phyloP scores from a whole-genome alignment of 345 rosid genomes.

The Acer negundo region DNA sequence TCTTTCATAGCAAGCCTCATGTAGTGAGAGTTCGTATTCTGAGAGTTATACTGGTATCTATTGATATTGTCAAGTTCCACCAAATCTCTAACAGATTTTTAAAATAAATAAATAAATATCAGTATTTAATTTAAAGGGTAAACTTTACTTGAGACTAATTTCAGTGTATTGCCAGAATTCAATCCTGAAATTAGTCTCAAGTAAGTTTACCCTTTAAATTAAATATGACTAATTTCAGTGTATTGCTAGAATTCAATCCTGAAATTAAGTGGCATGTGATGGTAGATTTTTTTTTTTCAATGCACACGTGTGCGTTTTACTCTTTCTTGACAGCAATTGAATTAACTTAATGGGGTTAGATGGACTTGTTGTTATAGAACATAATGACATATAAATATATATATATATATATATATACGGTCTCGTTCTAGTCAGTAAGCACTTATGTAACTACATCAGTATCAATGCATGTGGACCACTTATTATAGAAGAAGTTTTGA shows the following conservation, averaged over 20 bases:
- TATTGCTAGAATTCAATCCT: slow-evolving; percentile 8
- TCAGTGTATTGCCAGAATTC: slow-evolving; percentile 7
- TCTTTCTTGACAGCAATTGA: not conserved
- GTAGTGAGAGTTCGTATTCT: too few species aligned
- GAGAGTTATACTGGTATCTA: too few species aligned
- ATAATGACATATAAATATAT: not conserved
- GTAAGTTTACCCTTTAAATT: too few species aligned
- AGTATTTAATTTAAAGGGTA: not conserved
- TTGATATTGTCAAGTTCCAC: too few species aligned
- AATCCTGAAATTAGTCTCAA: slow-evolving; percentile 8
- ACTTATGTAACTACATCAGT: too few species aligned
- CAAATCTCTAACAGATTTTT: too few species aligned
- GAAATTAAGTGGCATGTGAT: slow-evolving; percentile 3
- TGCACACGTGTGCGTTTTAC: not conserved
- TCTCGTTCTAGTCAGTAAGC: too few species aligned
- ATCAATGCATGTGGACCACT: too few species aligned
- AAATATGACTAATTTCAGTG: too few species aligned
- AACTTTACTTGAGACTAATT: not conserved
- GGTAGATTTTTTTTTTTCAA: not conserved
- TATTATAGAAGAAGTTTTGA: too few species aligned
- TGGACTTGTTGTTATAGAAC: not conserved
- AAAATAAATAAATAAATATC: not conserved
- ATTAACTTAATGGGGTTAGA: not conserved
- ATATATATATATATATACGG: too few species aligned
- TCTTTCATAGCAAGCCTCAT: too few species aligned